A percentile compares a stretch with the other conserved stretches of the same genome.
phyloP scores from a whole-genome alignment of 1,284 basidiomycete genomes.

The Cryptococcus sp. region DNA sequence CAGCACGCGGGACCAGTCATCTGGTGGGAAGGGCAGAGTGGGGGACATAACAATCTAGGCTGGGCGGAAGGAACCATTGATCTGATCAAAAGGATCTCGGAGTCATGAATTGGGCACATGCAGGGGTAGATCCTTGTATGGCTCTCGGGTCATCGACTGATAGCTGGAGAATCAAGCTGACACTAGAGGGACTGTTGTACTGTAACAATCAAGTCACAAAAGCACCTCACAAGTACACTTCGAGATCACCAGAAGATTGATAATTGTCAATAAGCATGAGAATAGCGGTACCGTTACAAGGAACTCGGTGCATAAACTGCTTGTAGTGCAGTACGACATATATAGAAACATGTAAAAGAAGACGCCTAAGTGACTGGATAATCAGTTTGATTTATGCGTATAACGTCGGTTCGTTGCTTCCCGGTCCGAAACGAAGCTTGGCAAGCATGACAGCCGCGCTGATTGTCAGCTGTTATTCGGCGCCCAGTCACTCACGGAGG shows the following conservation, averaged over 20 bases:
- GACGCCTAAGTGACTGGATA: too few species aligned
- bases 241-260: too few species aligned
- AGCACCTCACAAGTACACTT: too few species aligned
- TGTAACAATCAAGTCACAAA: too few species aligned
- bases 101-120: conserved; percentile 3
- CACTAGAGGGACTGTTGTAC: too few species aligned
- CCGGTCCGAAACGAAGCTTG: conserved; percentile 28
- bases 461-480: conserved; percentile 2
- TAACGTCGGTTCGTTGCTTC: conserved; percentile 20
- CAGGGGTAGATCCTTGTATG: background rate
- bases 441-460: conserved; percentile 33
- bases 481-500: conserved; percentile 14
- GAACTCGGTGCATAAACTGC: too few species aligned
- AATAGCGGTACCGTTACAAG: too few species aligned
- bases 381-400: conserved; percentile 15
- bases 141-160: too few species aligned
- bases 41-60: conserved; percentile 48
- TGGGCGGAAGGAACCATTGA: conserved; percentile 48
- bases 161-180: too few species aligned
- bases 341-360: too few species aligned
- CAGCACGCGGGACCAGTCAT: conserved; percentile 26
- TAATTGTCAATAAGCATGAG: too few species aligned
- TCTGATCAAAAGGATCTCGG: conserved; percentile 39
- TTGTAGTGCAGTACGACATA: too few species aligned
- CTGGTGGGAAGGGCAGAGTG: conserved; percentile 43